These are phyloP conservation scores for Fusarium chuoi DNA, from an alignment of 2,329 filamentous ascomycete genomes.

Conservation along the genomic window DNA sequence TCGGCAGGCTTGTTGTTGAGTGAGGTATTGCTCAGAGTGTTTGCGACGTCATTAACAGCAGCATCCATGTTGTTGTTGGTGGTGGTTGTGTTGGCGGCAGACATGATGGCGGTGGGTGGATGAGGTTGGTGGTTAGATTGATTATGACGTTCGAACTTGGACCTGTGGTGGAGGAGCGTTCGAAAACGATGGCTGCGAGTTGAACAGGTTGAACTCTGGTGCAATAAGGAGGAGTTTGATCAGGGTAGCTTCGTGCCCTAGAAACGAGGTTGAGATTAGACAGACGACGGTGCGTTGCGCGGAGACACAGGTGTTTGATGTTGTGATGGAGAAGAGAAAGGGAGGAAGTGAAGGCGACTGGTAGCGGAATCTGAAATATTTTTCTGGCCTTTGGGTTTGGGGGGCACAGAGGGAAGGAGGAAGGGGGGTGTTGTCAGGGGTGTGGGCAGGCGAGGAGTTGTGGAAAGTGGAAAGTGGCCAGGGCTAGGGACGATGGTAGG, in stretches of 20 bases:
- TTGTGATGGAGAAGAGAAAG: constrained; percentile 55
- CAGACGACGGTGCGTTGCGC: constrained; percentile 60
- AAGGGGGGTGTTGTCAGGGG: constrained; percentile 42
- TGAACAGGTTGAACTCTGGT: constrained; percentile 72
- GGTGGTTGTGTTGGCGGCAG: constrained; percentile 61
- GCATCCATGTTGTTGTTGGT: constrained; percentile 60
- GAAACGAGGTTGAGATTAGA: constrained; percentile 60
- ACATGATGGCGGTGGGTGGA: constrained; percentile 76
- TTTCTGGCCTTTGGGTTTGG: constrained; percentile 46
- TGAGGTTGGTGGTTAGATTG: constrained; percentile 55
- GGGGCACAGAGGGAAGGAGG: constrained; percentile 39
- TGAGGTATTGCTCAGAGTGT: constrained; percentile 77
- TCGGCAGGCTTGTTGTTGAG: constrained; percentile 64
- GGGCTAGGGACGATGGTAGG: constrained; percentile 38
- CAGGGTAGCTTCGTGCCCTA: constrained; percentile 95
- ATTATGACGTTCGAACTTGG: constrained; percentile 58
- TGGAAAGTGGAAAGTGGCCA: constrained; percentile 45
- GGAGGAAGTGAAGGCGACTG: constrained; percentile 42
- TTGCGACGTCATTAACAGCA: constrained; percentile 82
- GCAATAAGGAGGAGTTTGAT: constrained; percentile 66
- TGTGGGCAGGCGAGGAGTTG: constrained; percentile 40
- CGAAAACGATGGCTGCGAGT: constrained; percentile 53
- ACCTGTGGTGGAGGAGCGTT: constrained; percentile 57
- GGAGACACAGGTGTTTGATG: constrained; percentile 58
- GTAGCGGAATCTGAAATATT: constrained; percentile 55